These are phyloP conservation scores for Xylaria grammica DNA, from an alignment of 495 filamentous ascomycete genomes.

Conservation along the genomic window DNA sequence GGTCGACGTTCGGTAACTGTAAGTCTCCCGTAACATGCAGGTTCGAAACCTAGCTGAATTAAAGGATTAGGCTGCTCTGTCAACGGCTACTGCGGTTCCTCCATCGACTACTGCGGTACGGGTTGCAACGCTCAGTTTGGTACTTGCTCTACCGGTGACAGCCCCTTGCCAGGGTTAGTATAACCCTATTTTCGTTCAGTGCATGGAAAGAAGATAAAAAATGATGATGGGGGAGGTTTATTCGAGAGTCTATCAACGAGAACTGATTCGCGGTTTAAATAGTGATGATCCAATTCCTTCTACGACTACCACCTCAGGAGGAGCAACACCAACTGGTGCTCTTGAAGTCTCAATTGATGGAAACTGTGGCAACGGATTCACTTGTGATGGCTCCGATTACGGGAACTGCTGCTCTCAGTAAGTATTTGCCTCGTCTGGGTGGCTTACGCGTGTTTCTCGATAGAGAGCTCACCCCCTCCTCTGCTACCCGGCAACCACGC, in stretches of 20 bases:
- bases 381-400: constrained; percentile 46
- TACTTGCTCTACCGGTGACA: constrained; percentile 43
- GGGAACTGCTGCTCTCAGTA: constrained; percentile 49
- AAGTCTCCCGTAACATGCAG: constrained; percentile 24
- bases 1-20: constrained; percentile 48
- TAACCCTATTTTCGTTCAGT: neutral
- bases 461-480: neutral
- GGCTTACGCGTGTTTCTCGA: neutral
- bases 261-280: neutral
- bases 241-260: neutral
- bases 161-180: constrained; percentile 18
- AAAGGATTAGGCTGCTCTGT: constrained; percentile 42
- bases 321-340: constrained; percentile 30
- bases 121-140: constrained; percentile 58
- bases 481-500: neutral
- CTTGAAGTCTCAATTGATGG: constrained; percentile 41
- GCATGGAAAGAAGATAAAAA: neutral
- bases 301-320: constrained; percentile 20
- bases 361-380: constrained; percentile 48
- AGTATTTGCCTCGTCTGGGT: constrained; percentile 25
- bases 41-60: constrained; percentile 20
- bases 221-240: neutral
- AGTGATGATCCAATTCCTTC: constrained; percentile 25
- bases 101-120: constrained; percentile 53
- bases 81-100: constrained; percentile 55